Evolutionary conservation across 176 grass and related monocot genomes (phyloP).

Genomic region (Hsuehochloa calcarea): DNA sequence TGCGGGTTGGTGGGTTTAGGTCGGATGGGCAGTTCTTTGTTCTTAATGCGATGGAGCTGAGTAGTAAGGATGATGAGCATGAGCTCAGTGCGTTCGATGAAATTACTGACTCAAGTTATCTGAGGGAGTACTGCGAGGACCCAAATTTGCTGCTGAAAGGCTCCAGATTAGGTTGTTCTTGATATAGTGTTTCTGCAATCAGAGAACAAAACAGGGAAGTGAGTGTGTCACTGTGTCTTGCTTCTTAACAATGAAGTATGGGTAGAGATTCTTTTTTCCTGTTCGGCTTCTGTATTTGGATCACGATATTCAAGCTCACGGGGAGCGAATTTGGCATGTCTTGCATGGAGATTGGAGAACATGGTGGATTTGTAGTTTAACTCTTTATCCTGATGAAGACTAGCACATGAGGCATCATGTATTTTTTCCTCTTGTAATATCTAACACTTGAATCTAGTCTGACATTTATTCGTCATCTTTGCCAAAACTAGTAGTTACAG

Average conservation of each 20-base stretch:
- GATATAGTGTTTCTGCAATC: background rate
- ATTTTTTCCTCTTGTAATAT: background rate
- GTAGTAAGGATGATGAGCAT: background rate
- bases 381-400: background rate
- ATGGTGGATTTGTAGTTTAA: background rate
- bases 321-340: background rate
- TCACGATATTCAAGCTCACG: background rate
- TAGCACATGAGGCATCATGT: background rate
- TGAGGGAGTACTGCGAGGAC: background rate
- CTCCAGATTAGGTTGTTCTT: background rate
- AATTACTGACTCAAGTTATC: background rate
- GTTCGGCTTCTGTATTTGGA: background rate
- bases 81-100: background rate
- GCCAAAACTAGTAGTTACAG: background rate
- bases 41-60: background rate
- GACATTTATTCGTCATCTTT: background rate
- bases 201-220: background rate
- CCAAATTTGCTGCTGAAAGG: background rate
- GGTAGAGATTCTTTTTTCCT: background rate
- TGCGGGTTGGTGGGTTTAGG: slow-evolving; percentile 17
- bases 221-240: background rate
- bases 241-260: background rate
- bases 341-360: background rate
- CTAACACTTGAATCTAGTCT: background rate
- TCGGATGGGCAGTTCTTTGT: background rate